Base-by-base conservation (phyloP, 1,284 basidiomycete genomes). In the Coriolopsis trogii region DNA sequence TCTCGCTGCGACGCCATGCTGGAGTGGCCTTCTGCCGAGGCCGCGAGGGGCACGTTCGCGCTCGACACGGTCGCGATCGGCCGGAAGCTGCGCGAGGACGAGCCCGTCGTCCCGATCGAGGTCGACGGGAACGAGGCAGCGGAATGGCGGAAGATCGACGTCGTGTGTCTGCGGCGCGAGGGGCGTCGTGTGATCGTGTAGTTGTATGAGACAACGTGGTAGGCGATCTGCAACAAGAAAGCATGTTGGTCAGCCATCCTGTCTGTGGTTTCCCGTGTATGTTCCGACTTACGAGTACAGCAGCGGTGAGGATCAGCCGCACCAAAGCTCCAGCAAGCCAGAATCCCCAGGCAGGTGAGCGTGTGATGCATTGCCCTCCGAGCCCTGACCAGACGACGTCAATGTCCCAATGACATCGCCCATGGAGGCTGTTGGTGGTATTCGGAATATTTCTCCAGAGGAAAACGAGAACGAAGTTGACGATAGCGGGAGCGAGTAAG, bases 381-480 rank as follows among this genome's bases (percentile, higher is more conserved):
- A 62, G 56, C 15, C 66, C 68, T 6, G 81, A 76, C 87, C 87
- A 89, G 4, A 82, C 68, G 36, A 84, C 71, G 62, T 89, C 87
- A 40, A 88, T 70, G 57, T 85, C 83, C 70, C 84, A 73, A 36
- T 70, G 64, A 58, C 87, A 89, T 16, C 80, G 74, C 30, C 70
- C 66, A n/a, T 55, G 62, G 8, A 80, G 62, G 49, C 73, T 72
- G 49, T 79, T 67, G 29, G 73, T 70, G 31, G 64, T 36, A 46
- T 72, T 65, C 3, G 66, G 37, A 12, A 76, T 64, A 36, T 69
- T 63, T 49, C 69, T 71, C 82, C 81, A 84, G 6, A 76, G 46
- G 41, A 76, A 72, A 41, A 83, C 70, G 28, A 88, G 66, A 12
- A 71, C 73, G 39, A 87, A 53, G 61, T 85, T 89, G 53, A 75